phyloP scores from a whole-genome alignment of 2,329 filamentous ascomycete genomes.

The Aspergillus chevalieri region DNA sequence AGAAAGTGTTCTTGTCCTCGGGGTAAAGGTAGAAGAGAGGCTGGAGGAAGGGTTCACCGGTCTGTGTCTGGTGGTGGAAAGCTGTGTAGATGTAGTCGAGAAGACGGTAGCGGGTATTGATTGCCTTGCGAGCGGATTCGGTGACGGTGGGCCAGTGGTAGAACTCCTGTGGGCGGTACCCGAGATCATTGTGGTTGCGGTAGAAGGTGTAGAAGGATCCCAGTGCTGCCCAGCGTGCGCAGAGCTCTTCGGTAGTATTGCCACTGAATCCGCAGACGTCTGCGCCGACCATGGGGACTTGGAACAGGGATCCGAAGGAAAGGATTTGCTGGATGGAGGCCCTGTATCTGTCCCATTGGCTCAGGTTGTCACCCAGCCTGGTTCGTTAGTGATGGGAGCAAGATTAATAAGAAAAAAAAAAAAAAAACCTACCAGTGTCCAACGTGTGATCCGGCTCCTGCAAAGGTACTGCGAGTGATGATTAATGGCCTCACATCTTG shows the following conservation, averaged over 20 bases:
- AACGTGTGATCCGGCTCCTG: conserved; percentile 59
- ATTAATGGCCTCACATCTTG: conserved; percentile 61
- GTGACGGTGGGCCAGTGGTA: conserved; percentile 63
- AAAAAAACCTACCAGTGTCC: conserved; percentile 44
- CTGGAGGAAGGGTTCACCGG: conserved; percentile 60
- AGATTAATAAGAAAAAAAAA: conserved; percentile 16
- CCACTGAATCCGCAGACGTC: conserved; percentile 73
- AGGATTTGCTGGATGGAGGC: conserved; percentile 55
- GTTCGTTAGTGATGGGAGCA: background rate
- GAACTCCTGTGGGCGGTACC: conserved; percentile 60
- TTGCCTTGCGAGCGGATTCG: conserved; percentile 60
- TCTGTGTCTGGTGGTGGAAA: conserved; percentile 53
- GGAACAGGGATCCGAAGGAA: conserved; percentile 59
- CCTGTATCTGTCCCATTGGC: conserved; percentile 55
- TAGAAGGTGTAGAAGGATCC: conserved; percentile 72
- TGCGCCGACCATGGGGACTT: conserved; percentile 61
- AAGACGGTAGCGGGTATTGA: conserved; percentile 67
- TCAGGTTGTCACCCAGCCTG: conserved; percentile 56
- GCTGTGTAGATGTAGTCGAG: conserved; percentile 75
- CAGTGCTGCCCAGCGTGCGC: conserved; percentile 67
- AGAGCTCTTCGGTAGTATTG: conserved; percentile 62
- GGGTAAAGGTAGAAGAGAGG: conserved; percentile 70
- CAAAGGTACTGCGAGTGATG: conserved; percentile 71
- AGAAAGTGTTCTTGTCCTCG: conserved; percentile 46
- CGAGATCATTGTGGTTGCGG: conserved; percentile 62